These are phyloP conservation scores for Pseudogymnoascus sp. DNA, from an alignment of 2,329 filamentous ascomycete genomes.

Conservation along the genomic window DNA sequence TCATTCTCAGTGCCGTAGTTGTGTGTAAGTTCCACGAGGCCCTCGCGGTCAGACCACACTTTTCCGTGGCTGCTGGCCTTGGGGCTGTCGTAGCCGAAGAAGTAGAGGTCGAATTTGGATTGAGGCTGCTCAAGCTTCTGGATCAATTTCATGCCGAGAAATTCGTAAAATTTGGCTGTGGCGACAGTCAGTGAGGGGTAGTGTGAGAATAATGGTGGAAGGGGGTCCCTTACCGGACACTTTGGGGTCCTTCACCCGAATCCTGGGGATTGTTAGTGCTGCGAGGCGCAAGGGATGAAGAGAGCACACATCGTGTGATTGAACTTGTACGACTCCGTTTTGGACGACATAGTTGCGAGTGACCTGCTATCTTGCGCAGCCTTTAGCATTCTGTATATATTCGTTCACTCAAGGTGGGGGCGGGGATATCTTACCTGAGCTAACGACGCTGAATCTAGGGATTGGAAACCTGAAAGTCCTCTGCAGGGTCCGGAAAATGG, in stretches of 20 bases:
- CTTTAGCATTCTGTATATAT: neutral
- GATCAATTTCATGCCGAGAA: slow-evolving; percentile 78
- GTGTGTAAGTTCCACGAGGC: slow-evolving; percentile 77
- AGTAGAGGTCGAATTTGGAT: slow-evolving; percentile 90
- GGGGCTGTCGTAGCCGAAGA: slow-evolving; percentile 79
- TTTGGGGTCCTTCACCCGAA: slow-evolving; percentile 91
- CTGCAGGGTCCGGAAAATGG: slow-evolving; percentile 17
- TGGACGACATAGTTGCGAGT: slow-evolving; percentile 47
- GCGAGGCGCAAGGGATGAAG: neutral
- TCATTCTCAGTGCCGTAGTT: slow-evolving; percentile 87
- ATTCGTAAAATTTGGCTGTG: slow-evolving; percentile 82
- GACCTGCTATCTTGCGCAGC: slow-evolving; percentile 19
- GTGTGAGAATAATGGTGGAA: neutral
- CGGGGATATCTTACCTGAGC: neutral
- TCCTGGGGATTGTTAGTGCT: slow-evolving; percentile 43
- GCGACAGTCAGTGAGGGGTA: neutral
- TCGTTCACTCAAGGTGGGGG: neutral
- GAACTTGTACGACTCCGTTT: slow-evolving; percentile 70
- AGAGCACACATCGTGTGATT: slow-evolving; percentile 73
- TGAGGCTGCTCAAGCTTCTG: slow-evolving; percentile 77
- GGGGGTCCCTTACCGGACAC: slow-evolving; percentile 49
- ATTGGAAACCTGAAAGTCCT: slow-evolving; percentile 13
- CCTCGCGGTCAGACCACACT: slow-evolving; percentile 72
- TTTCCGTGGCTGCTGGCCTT: slow-evolving; percentile 65
- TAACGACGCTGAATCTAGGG: neutral